Percentiles rank a stretch among this genome's conserved stretches.
These are phyloP conservation scores for Trapa incisa DNA, from an alignment of 345 rosid species.

Conservation along the genomic window DNA sequence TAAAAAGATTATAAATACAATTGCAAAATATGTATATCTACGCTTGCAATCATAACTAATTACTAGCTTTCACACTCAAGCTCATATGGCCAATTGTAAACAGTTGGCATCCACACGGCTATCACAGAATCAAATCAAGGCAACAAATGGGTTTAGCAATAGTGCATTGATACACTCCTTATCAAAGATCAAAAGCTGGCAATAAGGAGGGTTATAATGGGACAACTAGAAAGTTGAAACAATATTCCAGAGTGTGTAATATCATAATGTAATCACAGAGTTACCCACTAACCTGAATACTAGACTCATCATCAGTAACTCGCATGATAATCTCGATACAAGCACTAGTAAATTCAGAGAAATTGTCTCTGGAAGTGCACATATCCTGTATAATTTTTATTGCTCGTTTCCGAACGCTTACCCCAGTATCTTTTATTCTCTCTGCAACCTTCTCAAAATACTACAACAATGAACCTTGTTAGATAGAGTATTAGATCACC, in stretches of 20 bases:
- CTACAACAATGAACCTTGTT: constrained; percentile 23
- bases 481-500: neutral
- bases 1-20: neutral
- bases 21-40: neutral
- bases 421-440: constrained; percentile 97
- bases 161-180: neutral
- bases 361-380: constrained; percentile 81
- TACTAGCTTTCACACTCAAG: neutral
- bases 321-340: constrained; percentile 89
- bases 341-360: constrained; percentile 79
- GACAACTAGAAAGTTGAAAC: neutral
- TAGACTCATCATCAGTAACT: constrained; percentile 90
- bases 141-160: neutral
- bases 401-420: constrained; percentile 93
- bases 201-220: neutral
- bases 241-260: too few species aligned
- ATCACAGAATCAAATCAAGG: neutral
- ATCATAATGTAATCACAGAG: neutral
- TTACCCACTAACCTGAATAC: constrained; percentile 62
- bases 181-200: neutral
- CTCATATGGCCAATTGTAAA: neutral
- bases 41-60: neutral
- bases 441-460: constrained; percentile 98
- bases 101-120: neutral
- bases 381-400: constrained; percentile 89